Percentiles rank a stretch among this genome's conserved stretches.
These are phyloP conservation scores for Scutellaria barbata DNA, from an alignment of 257 asterid species.

Conservation along the genomic window DNA sequence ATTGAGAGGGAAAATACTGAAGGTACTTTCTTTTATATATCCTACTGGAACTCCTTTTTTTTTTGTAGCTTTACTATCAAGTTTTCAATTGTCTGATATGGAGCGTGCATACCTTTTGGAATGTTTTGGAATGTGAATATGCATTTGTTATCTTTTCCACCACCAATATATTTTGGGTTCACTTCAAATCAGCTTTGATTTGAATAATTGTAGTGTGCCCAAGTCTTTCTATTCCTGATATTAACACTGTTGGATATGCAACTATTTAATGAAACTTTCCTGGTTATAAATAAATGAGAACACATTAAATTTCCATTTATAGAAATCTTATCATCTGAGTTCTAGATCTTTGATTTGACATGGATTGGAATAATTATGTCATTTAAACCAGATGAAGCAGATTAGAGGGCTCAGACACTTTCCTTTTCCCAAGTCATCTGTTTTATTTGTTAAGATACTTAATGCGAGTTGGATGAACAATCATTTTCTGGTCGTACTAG, in stretches of 20 bases:
- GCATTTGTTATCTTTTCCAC: background rate
- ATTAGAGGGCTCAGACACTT: background rate
- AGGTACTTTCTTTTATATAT: background rate
- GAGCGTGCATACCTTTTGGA: background rate
- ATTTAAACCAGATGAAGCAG: background rate
- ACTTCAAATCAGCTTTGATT: background rate
- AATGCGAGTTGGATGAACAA: constrained; percentile 2
- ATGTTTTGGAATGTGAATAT: constrained; percentile 14
- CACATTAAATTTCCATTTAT: background rate
- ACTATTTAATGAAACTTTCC: background rate
- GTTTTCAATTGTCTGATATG: background rate
- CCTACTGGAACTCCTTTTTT: constrained; percentile 7
- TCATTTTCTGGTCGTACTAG: background rate
- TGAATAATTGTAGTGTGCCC: constrained; percentile 9
- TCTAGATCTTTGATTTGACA: background rate
- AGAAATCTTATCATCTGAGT: background rate
- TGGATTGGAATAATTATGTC: background rate
- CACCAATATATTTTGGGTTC: background rate
- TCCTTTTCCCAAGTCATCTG: background rate
- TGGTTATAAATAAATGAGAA: background rate
- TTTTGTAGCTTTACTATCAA: background rate
- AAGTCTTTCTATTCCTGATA: background rate
- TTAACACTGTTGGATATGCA: background rate
- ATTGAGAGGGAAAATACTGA: background rate
- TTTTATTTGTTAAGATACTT: background rate